Evolutionary conservation across 148 eudicot genomes (phyloP), one percentile per base, ranked within the genome.

Genomic region (Tetragonia tetragonoides): DNA sequence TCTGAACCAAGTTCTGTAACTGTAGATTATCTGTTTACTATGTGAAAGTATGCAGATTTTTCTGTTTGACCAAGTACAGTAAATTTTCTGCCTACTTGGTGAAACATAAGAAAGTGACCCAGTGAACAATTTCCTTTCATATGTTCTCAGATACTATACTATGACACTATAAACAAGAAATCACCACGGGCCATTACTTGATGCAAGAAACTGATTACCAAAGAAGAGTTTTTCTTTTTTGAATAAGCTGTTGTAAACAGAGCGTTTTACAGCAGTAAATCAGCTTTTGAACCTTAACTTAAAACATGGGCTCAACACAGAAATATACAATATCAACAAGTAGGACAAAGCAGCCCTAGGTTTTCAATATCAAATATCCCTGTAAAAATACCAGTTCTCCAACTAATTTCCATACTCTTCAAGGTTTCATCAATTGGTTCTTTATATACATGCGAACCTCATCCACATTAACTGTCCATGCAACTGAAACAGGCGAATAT

Each of bases 401-500:
- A 70, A 24, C 38, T 42, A n/a, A n/a, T n/a, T 60, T 66, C 44
- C 72, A 53, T 20, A 21, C 12, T 40, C 79, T 72, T 91, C 86
- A 95, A 12, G 88, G 80, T 73, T 87, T 85, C 94, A 86, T 87
- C 84, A 95, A 77, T 74, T 86, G 86, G 59, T 85, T 80, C 84
- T 87, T 91, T 62, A 95, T 79, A 65, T 89, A 92, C 72, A 44
- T 77, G 6, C 79, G 78, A 56, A 91, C 96, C 85, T 87, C 89
- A 73, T 88, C 92, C 41, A 85, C 89, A 41, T 95, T 73, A 28
- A 95, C 94, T 3, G 94, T 90, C 96, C 97, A 95, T 8, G 96
- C 99, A 60, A 95, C 91, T 11, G 97, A 92, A 61, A 93, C 80
- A 5, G 98, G 96, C 38, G 94, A 84, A 79, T 85, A 86, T 62